phyloP scores from a whole-genome alignment of 1,284 basidiomycete species.

The Pascua guehoae region DNA sequence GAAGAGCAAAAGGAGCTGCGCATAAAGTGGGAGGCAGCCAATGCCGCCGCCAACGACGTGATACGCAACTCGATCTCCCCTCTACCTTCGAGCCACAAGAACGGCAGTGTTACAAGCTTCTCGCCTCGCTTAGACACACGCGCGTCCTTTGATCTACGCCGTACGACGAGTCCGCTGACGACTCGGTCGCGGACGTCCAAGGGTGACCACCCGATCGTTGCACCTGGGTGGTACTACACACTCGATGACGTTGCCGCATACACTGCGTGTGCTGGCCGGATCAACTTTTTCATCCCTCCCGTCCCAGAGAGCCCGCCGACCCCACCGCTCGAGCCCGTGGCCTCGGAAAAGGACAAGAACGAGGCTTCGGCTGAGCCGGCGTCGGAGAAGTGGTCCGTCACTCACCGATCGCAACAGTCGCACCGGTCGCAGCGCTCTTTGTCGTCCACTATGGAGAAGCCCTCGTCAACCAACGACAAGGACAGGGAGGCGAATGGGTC shows the following conservation, averaged over 20 bases:
- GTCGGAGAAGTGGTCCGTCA: conserved; percentile 1
- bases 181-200: neutral
- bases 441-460: no score
- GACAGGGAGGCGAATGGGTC: neutral
- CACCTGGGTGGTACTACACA: conserved; percentile 33
- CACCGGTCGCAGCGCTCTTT: no score
- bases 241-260: conserved; percentile 38
- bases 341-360: neutral
- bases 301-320: neutral
- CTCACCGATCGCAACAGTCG: conserved; percentile 7
- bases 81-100: neutral
- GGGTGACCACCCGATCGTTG: neutral
- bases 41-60: neutral
- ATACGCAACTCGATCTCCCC: conserved; percentile 3
- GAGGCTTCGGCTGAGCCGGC: neutral
- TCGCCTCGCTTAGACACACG: neutral
- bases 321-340: neutral
- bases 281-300: conserved; percentile 45
- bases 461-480: conserved; percentile 1
- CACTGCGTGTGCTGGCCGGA: conserved; percentile 28
- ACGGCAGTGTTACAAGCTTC: neutral
- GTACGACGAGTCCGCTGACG: neutral
- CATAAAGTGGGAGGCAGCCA: conserved; percentile 28
- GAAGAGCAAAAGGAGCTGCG: conserved; percentile 32
- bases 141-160: no score